Evolutionary conservation across 148 eudicot species (phyloP), one percentile per base, ranked within the genome.

Genomic region (Chenopodium quinoa): DNA sequence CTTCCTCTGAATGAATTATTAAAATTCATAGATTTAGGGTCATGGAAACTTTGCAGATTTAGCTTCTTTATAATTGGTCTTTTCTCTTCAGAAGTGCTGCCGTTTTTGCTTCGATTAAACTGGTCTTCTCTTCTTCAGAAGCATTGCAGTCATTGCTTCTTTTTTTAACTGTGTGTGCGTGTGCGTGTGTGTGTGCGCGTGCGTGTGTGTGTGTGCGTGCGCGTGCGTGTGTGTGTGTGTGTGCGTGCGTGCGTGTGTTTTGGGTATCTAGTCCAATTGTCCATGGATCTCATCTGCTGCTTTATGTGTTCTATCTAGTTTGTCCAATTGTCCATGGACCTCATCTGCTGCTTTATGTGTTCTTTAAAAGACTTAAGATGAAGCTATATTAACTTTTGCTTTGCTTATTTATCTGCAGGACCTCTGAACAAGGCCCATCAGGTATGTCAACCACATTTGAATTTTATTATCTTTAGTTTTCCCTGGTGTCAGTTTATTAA

Each of bases 391-490:
- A 22, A 81, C 50, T 56, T 77, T 9, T 75, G 46, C 37, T 86
- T 83, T 66, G 64, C 78, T 85, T 74, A 40, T 80, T 65, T 71
- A 17, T 83, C 20, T 88, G 91, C 97, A 94, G 99, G 92, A 80
- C 90, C 75, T 92, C 98, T 19, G 95, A 94, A 71, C 97, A 89
- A 90, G 93, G 95, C 44, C 70, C 90, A 85, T 90, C 99, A 81
- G 98, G 98, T 94, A 89, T 76, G 90, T 84, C 48, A 69, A 73
- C 64, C 6, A 13, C 48, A 60, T 79, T 80, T 37, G 34, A 67
- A 72, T 32, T 69, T 70, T 40, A 75, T 58, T 7, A 74, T 60
- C 29, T 32, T 60, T 32, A 17, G 22, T 73, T 75, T 74, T 76
- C 12, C 64, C 62, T 79, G 27, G 6, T 71, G 31, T 60, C 17